Conservation (phyloP, 1,284 basidiomycete species). For the Malassezia vespertilionis region DNA sequence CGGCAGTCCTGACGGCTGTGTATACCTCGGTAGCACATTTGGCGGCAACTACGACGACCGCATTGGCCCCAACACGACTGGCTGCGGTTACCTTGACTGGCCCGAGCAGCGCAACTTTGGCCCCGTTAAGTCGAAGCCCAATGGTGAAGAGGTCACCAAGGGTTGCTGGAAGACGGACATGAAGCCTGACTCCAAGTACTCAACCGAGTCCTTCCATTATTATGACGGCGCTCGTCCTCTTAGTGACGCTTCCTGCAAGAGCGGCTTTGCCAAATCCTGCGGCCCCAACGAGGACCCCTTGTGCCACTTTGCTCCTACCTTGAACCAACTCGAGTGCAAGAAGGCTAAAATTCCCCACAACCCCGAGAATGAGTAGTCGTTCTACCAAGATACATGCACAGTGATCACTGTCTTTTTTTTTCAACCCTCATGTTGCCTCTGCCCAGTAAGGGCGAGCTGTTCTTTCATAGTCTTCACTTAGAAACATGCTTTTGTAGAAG, state of each 20-base stretch:
- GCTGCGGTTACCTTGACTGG: slow-evolving; percentile 15
- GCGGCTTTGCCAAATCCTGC: slow-evolving; percentile 2
- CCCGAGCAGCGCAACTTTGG: slow-evolving; percentile 10
- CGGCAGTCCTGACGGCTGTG: slow-evolving; percentile 1
- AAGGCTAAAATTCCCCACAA: slow-evolving; percentile 5
- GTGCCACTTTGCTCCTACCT: neutral
- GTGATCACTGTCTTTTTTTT: too few species aligned
- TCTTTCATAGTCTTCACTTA: too few species aligned
- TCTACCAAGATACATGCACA: too few species aligned
- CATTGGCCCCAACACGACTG: slow-evolving; percentile 5
- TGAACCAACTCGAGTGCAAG: slow-evolving; percentile 5
- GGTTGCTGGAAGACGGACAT: slow-evolving; percentile 10
- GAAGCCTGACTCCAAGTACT: slow-evolving; percentile 8
- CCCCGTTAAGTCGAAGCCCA: slow-evolving; percentile 1
- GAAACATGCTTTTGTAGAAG: too few species aligned
- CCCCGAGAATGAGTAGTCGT: too few species aligned
- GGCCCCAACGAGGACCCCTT: slow-evolving; percentile 3
- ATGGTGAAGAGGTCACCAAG: slow-evolving; percentile 4
- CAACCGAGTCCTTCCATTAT: neutral
- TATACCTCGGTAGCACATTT: slow-evolving; percentile 6
- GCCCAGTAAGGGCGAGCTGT: too few species aligned
- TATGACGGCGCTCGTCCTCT: slow-evolving; percentile 13
- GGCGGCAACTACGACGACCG: neutral
- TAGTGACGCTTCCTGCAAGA: slow-evolving; percentile 4
- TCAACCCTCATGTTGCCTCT: too few species aligned